Conservation (phyloP, 108 stramenopile species). For the Nitzschia palea region DNA sequence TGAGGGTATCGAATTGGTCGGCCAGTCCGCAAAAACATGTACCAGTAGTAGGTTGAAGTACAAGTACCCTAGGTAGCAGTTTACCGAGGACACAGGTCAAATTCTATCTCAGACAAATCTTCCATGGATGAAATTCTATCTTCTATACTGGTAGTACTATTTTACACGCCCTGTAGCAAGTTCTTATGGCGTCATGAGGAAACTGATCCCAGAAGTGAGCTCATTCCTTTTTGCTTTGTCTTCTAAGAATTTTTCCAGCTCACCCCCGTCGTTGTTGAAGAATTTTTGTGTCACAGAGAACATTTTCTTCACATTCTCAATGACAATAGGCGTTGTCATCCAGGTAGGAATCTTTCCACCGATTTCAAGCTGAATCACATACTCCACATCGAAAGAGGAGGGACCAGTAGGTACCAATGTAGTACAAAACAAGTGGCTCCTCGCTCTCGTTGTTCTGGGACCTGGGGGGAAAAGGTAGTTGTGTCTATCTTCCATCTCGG, state of each 20-base stretch:
- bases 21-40: too few species aligned
- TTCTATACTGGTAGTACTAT: too few species aligned
- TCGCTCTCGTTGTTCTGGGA: slow-evolving; percentile 57
- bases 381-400: slow-evolving; percentile 72
- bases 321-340: slow-evolving; percentile 63
- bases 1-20: too few species aligned
- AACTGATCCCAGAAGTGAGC: not conserved
- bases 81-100: too few species aligned
- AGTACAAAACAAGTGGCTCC: slow-evolving; percentile 58
- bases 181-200: not conserved
- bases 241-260: not conserved
- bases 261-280: slow-evolving; percentile 1
- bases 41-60: too few species aligned
- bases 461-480: slow-evolving; percentile 61
- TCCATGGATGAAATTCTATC: too few species aligned
- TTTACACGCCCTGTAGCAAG: too few species aligned
- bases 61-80: too few species aligned
- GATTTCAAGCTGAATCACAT: slow-evolving; percentile 70
- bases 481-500: slow-evolving; percentile 61
- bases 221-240: not conserved
- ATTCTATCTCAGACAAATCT: too few species aligned
- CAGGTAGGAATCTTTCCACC: slow-evolving; percentile 71
- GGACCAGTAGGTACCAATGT: slow-evolving; percentile 61
- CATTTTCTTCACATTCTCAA: slow-evolving; percentile 65
- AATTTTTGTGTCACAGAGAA: slow-evolving; percentile 18